These are phyloP conservation scores for Hemerocallis citrina DNA, from an alignment of 106 monocot species.

Conservation along the genomic window DNA sequence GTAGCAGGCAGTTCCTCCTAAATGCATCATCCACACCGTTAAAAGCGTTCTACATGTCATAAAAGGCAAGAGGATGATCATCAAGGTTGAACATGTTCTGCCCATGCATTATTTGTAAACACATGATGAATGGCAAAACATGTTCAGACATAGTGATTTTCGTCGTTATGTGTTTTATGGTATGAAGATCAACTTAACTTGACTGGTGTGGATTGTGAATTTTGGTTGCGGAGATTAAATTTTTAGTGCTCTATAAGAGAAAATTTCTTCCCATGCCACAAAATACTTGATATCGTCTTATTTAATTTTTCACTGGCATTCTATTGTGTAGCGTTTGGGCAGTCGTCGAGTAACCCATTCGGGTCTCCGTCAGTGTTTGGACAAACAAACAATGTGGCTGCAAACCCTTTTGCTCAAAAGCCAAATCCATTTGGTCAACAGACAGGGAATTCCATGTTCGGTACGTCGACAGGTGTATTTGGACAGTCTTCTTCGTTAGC, in stretches of 20 bases:
- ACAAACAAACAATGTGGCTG: conserved; percentile 45
- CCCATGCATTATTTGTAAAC: too few species aligned
- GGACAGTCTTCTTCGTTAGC: conserved; percentile 52
- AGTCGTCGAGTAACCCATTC: conserved; percentile 65
- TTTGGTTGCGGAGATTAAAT: not conserved
- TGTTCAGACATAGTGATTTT: not conserved
- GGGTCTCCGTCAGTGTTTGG: conserved; percentile 68
- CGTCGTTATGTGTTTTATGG: not conserved
- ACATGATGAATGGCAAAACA: too few species aligned
- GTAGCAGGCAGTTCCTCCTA: too few species aligned
- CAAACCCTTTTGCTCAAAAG: conserved; percentile 52
- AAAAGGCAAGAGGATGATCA: too few species aligned
- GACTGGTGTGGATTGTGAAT: not conserved
- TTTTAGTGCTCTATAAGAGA: not conserved
- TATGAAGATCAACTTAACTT: too few species aligned
- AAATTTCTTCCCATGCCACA: too few species aligned
- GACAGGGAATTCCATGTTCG: conserved; percentile 56
- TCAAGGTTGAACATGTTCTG: too few species aligned
- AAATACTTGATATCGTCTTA: too few species aligned
- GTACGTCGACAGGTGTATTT: conserved; percentile 85
- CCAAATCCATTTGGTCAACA: conserved; percentile 64
- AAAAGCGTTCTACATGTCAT: too few species aligned
- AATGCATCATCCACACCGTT: too few species aligned
- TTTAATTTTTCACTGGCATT: not conserved
- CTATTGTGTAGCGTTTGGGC: conserved; percentile 59